Conservation (phyloP, 495 filamentous ascomycete genomes). For the Talaromyces wortmannii region DNA sequence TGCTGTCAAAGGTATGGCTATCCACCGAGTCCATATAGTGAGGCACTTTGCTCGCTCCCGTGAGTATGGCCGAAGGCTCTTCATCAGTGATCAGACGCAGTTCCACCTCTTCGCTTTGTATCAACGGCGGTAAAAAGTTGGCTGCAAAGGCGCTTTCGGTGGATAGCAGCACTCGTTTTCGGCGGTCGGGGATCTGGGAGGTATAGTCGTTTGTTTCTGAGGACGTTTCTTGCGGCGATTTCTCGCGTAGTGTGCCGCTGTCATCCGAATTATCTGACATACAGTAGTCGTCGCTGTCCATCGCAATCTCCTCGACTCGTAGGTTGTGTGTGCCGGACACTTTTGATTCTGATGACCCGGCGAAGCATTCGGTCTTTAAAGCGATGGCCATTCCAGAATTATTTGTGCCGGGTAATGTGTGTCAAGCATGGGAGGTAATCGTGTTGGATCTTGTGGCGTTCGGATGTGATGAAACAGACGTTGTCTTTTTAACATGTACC, state of each 20-base stretch:
- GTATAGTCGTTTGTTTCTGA: background rate
- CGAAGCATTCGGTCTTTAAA: background rate
- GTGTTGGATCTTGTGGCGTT: too few relatives aligned
- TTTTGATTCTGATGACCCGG: background rate
- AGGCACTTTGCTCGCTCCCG: conserved; percentile 35
- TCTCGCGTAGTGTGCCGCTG: background rate
- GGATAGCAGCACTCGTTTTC: conserved; percentile 34
- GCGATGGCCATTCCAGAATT: conserved; percentile 1
- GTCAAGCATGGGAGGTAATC: too few relatives aligned
- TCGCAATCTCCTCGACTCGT: background rate
- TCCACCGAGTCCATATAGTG: conserved; percentile 44
- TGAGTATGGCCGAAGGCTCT: conserved; percentile 36
- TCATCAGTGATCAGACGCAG: conserved; percentile 41
- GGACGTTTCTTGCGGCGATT: background rate
- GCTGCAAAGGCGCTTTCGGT: conserved; percentile 39
- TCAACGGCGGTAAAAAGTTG: conserved; percentile 30
- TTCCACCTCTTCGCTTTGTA: conserved; percentile 33
- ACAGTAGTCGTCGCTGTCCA: background rate
- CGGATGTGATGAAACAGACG: too few relatives aligned
- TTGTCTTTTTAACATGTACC: too few relatives aligned
- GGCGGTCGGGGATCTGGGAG: conserved; percentile 10
- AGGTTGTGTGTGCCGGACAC: background rate
- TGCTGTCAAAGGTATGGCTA: conserved; percentile 38
- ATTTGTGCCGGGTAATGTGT: background rate
- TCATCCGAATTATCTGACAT: background rate